phyloP scores from a whole-genome alignment of 148 eudicot genomes.

The Spergularia bocconei region DNA sequence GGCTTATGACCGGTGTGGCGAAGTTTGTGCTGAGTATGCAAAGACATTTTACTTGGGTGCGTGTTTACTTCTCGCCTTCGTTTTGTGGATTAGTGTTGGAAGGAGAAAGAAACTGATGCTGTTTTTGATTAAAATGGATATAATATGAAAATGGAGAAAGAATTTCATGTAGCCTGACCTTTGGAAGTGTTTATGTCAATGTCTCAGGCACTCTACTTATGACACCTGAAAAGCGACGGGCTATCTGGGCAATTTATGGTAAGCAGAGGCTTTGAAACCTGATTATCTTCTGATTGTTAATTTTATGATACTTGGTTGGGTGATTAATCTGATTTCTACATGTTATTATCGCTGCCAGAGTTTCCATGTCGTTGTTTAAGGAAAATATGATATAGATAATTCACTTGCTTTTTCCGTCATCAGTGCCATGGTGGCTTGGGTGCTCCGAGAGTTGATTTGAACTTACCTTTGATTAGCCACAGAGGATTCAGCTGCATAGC shows the following conservation, averaged over 20 bases:
- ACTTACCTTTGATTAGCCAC: neutral
- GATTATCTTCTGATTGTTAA: neutral
- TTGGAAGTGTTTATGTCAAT: constrained; percentile 12
- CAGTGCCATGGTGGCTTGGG: neutral
- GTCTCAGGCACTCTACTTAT: constrained; percentile 78
- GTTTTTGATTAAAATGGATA: neutral
- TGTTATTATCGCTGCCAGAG: too few relatives aligned
- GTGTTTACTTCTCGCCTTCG: constrained; percentile 12
- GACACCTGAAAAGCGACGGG: constrained; percentile 89
- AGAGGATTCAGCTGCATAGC: neutral
- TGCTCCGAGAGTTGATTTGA: neutral
- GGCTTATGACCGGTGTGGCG: constrained; percentile 81
- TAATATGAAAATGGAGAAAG: neutral
- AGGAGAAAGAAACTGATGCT: neutral
- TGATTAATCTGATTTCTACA: neutral
- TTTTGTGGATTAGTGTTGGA: neutral
- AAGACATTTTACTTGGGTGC: constrained; percentile 82
- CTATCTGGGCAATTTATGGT: constrained; percentile 99
- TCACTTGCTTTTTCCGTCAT: neutral
- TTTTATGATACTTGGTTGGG: neutral
- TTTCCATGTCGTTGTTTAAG: neutral
- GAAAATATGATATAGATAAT: neutral
- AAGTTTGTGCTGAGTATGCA: constrained; percentile 86
- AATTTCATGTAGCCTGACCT: constrained; percentile 12
- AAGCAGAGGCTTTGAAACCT: constrained; percentile 13